phyloP scores from a whole-genome alignment of 2,329 filamentous ascomycete genomes.

The Sporothrix schenckii region DNA sequence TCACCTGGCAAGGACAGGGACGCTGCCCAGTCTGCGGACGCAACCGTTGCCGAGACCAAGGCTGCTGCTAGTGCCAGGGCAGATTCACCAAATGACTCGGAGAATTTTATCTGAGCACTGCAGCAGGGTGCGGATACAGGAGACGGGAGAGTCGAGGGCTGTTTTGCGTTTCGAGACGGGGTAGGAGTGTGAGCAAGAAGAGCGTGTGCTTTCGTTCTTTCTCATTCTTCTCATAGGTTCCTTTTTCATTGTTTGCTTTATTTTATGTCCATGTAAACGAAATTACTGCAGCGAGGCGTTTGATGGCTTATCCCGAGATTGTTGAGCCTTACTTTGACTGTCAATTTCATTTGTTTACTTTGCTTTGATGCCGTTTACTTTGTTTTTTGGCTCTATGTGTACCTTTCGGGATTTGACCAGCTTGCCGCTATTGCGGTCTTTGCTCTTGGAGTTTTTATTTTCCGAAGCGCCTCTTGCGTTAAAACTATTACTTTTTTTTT shows the following conservation, averaged over 20 bases:
- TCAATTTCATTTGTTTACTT: constrained; percentile 1
- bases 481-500: no score
- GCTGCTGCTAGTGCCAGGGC: background rate
- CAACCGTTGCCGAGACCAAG: background rate
- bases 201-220: constrained; percentile 3
- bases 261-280: background rate
- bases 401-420: background rate
- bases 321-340: constrained; percentile 16
- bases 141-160: background rate
- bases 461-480: no score
- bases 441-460: no score
- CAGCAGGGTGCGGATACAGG: background rate
- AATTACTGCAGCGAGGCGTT: constrained; percentile 22
- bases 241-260: background rate
- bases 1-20: background rate
- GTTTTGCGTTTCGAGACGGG: background rate
- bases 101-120: constrained; percentile 6
- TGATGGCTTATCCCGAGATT: constrained; percentile 15
- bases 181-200: background rate
- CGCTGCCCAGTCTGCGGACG: background rate
- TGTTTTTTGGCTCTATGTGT: background rate
- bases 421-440: background rate
- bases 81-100: background rate
- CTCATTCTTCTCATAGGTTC: background rate
- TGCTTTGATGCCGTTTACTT: background rate